Conservation (phyloP, 2,329 filamentous ascomycete species). For the Westerdykella ornata region DNA sequence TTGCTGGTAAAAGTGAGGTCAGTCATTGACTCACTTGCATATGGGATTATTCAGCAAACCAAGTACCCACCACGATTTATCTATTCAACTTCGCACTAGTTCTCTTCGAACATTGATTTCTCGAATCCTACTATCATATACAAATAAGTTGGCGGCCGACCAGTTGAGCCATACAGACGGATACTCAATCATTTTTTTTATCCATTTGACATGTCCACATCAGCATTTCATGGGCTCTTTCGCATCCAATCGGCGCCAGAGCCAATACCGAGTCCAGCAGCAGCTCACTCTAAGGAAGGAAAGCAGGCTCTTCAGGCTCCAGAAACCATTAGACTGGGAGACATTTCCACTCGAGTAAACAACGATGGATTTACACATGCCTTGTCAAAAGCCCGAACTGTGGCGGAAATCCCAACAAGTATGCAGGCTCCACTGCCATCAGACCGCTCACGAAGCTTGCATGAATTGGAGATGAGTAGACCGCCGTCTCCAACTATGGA, state of each 20-base stretch:
- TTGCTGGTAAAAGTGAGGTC: too few relatives aligned
- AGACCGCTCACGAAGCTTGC: slow-evolving; percentile 28
- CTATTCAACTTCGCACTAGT: too few relatives aligned
- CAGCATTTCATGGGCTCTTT: slow-evolving; percentile 37
- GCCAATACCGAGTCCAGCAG: slow-evolving; percentile 34
- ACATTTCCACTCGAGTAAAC: slow-evolving; percentile 16
- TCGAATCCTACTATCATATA: too few relatives aligned
- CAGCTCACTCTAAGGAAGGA: slow-evolving; percentile 27
- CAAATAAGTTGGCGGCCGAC: too few relatives aligned
- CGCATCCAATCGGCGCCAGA: slow-evolving; percentile 37
- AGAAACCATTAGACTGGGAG: slow-evolving; percentile 32
- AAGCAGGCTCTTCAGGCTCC: slow-evolving; percentile 15
- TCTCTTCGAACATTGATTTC: too few relatives aligned
- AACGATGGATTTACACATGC: slow-evolving; percentile 15
- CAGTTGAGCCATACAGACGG: too few relatives aligned
- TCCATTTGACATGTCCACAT: slow-evolving; percentile 28
- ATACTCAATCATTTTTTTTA: too few relatives aligned
- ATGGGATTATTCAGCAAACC: too few relatives aligned
- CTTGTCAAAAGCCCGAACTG: slow-evolving; percentile 8
- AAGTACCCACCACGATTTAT: too few relatives aligned
- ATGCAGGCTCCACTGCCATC: slow-evolving; percentile 5
- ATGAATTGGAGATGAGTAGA: slow-evolving; percentile 50
- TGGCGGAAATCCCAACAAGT: slow-evolving; percentile 7
- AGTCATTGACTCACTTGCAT: too few relatives aligned
- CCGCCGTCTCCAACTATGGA: slow-evolving; percentile 42